Conservation (phyloP, 1,284 basidiomycete species). For the Laetiporus sulphureus region DNA sequence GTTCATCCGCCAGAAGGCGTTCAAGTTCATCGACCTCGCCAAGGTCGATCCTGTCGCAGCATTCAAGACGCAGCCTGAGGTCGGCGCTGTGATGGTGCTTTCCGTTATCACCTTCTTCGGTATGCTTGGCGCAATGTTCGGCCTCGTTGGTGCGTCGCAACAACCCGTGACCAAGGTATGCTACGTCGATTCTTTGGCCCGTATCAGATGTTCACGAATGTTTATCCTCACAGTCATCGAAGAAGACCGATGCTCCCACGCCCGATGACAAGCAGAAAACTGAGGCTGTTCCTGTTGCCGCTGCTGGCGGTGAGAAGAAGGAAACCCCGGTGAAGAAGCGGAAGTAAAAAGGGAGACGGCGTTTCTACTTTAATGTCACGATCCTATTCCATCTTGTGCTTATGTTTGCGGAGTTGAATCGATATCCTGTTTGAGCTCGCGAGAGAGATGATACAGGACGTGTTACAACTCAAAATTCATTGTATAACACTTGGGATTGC, state of each 20-base stretch:
- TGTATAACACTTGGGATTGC: too few species aligned
- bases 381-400: slow-evolving; percentile 13
- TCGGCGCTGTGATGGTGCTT: slow-evolving; percentile 70
- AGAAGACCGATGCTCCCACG: slow-evolving; percentile 65
- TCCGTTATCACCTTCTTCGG: slow-evolving; percentile 75
- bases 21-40: slow-evolving; percentile 68
- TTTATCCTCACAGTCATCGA: slow-evolving; percentile 40
- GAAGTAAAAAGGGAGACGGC: slow-evolving; percentile 30
- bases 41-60: slow-evolving; percentile 69
- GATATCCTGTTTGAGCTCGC: slow-evolving; percentile 23
- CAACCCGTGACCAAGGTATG: slow-evolving; percentile 60
- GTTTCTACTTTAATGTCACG: slow-evolving; percentile 11
- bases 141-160: slow-evolving; percentile 67
- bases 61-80: slow-evolving; percentile 79
- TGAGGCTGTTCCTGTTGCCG: slow-evolving; percentile 56
- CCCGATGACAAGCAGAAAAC: slow-evolving; percentile 61
- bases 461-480: neutral
- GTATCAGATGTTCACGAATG: slow-evolving; percentile 1
- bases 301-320: slow-evolving; percentile 63
- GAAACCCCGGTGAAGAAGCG: slow-evolving; percentile 54
- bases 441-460: slow-evolving; percentile 12
- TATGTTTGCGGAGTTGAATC: slow-evolving; percentile 20
- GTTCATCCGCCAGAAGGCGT: slow-evolving; percentile 73
- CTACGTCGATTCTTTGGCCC: slow-evolving; percentile 4
- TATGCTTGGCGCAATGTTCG: slow-evolving; percentile 75